Evolutionary conservation across 441 rosid species (phyloP).

Genomic region (Gossypium schwendimanii): DNA sequence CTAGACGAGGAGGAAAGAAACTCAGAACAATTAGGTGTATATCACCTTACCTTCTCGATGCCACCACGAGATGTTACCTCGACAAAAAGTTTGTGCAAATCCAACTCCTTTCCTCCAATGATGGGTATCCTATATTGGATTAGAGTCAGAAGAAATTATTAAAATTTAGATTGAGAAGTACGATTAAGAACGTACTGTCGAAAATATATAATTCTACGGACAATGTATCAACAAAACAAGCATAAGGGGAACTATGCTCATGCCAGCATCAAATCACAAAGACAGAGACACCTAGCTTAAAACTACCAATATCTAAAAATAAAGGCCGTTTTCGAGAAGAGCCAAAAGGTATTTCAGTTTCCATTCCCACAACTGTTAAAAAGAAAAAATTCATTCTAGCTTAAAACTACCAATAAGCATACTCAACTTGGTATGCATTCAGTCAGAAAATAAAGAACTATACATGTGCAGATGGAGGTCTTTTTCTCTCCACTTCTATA

Average conservation of each 20-base stretch:
- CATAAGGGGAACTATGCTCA: neutral
- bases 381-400: neutral
- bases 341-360: too few species aligned
- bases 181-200: neutral
- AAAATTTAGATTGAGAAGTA: conserved; percentile 1
- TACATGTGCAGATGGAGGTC: neutral
- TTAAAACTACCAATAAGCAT: neutral
- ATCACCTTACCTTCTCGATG: conserved; percentile 62
- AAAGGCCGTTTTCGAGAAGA: too few species aligned
- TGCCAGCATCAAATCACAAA: neutral
- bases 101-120: conserved; percentile 80
- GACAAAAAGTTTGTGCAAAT: conserved; percentile 77
- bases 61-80: conserved; percentile 98
- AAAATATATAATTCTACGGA: neutral
- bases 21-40: neutral
- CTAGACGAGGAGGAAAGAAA: neutral
- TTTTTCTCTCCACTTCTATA: neutral
- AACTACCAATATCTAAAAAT: neutral
- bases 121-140: conserved; percentile 63
- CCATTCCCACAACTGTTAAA: too few species aligned
- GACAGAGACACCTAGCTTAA: neutral
- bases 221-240: neutral
- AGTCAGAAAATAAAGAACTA: neutral
- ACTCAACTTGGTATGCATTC: neutral
- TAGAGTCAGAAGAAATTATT: neutral